phyloP scores from a whole-genome alignment of 345 rosid species.

The Aegle marmelos region DNA sequence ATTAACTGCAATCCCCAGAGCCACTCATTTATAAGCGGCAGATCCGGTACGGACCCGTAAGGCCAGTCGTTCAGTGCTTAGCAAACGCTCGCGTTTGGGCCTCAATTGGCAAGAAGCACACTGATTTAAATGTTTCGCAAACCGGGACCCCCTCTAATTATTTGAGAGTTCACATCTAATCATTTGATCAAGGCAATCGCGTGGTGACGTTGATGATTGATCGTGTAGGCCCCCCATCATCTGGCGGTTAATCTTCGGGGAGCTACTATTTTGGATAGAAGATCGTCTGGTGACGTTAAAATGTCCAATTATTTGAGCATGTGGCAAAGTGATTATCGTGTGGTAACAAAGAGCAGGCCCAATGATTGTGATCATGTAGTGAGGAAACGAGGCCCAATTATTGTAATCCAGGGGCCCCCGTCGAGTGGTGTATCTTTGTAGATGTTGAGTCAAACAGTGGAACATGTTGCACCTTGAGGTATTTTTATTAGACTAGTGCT shows the following conservation, averaged over 20 bases:
- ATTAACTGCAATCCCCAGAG: not conserved
- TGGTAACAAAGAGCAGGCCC: not conserved
- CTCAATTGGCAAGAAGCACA: not conserved
- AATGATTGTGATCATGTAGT: not conserved
- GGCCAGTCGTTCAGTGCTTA: not conserved
- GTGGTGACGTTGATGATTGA: not conserved
- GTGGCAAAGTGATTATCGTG: not conserved
- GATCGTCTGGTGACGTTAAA: not conserved
- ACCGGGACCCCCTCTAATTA: not conserved
- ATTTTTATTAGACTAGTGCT: not conserved
- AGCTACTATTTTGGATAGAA: not conserved
- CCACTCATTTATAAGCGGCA: not conserved
- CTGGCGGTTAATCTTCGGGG: not conserved
- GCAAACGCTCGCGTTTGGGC: not conserved
- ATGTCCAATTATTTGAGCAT: not conserved
- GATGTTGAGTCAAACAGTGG: not conserved
- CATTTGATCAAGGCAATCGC: not conserved
- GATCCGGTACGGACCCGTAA: conserved; percentile 1
- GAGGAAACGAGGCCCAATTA: not conserved
- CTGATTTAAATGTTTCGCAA: not conserved
- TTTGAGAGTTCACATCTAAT: not conserved
- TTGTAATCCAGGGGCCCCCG: not conserved
- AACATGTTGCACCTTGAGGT: not conserved
- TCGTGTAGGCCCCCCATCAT: not conserved
- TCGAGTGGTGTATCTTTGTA: not conserved